A percentile compares a stretch with the other conserved stretches of the same genome.
phyloP scores from a whole-genome alignment of 2,329 filamentous ascomycete species.

The Fusarium sp. region DNA sequence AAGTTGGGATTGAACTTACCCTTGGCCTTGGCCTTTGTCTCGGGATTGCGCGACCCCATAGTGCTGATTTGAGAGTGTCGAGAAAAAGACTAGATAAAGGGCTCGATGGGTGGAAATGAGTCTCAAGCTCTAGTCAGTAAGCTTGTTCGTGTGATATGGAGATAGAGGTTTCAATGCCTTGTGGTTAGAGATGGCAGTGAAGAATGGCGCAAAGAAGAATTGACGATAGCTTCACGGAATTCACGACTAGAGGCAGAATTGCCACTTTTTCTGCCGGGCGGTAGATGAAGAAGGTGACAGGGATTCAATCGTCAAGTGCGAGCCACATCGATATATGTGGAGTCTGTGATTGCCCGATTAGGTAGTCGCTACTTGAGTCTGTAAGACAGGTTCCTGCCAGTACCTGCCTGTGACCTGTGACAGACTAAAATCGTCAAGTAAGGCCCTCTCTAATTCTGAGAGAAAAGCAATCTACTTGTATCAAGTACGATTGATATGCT shows the following conservation, averaged over 20 bases:
- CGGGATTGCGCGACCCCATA: conserved; percentile 28
- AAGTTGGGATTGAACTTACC: conserved; percentile 14
- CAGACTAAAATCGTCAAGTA: not conserved
- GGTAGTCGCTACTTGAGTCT: conserved; percentile 32
- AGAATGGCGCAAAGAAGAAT: conserved; percentile 21
- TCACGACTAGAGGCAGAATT: conserved; percentile 9
- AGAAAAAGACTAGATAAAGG: not conserved
- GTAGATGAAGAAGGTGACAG: conserved; percentile 28
- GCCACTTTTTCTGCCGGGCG: conserved; percentile 50
- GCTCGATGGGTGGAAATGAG: not conserved
- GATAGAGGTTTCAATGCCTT: not conserved
- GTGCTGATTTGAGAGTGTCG: not conserved
- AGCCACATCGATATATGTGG: conserved; percentile 3
- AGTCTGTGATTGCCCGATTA: conserved; percentile 33
- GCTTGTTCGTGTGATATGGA: not conserved
- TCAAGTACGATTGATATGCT: not conserved
- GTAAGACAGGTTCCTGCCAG: not conserved
- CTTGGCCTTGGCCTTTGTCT: conserved; percentile 30
- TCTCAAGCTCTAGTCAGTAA: too few relatives aligned
- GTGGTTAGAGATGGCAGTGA: conserved; percentile 2
- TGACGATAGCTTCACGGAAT: conserved; percentile 35
- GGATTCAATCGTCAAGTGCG: not conserved
- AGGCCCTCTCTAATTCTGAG: not conserved
- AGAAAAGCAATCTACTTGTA: not conserved
- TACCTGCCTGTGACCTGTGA: not conserved